Evolutionary conservation across 1,139 yeast species (phyloP), one percentile per base, ranked within the genome.

Genomic region (Chernovozyma sophiae-reginae): DNA sequence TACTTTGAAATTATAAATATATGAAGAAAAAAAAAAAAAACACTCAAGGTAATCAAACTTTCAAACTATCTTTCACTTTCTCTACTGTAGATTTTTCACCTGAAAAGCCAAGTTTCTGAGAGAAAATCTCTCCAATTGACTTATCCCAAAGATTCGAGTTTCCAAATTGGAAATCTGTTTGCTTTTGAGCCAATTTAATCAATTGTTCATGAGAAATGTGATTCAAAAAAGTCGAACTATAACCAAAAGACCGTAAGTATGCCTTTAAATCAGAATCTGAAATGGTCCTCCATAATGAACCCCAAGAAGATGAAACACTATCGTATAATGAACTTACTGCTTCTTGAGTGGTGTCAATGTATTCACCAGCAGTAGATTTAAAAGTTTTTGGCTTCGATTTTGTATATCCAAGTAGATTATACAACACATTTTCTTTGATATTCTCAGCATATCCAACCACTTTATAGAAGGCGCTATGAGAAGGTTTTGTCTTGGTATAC

Each of bases 181-280:
- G 75, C 37, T 62, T 60, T 42, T 68, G 66, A 16, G 81, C 81
- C 43, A 64, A 49, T 12, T 61, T 54, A 18, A 74, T 52, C 46
- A 79, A 60, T 37, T 77, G 73, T 30, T 69, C 67, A 44, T 68
- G 70, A 38, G 60, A 60, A 39, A 64, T 53, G n/a, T 56, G 55
- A 20, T 59, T 56, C 27, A 69, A 51, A 48, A 54, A 52, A 15
- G 40, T 55, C 35, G 59, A 46, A 31, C 62, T 58, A 37, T 69
- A 59, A 6, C 85, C 85, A 52, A 70, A 79, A 7, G 74, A 64
- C 31, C 65, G 60, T 38, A 81, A 56, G 54, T 79, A 81, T 23
- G 67, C 63, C 47, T 60, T 68, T 46, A 81, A 58, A 45, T 81
- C 86, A 24, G 71, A 67, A 29, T 67, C 68, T 17, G 77, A 62